These are phyloP conservation scores for Rehmannia glutinosa DNA, from an alignment of 257 asterid species.

Conservation along the genomic window DNA sequence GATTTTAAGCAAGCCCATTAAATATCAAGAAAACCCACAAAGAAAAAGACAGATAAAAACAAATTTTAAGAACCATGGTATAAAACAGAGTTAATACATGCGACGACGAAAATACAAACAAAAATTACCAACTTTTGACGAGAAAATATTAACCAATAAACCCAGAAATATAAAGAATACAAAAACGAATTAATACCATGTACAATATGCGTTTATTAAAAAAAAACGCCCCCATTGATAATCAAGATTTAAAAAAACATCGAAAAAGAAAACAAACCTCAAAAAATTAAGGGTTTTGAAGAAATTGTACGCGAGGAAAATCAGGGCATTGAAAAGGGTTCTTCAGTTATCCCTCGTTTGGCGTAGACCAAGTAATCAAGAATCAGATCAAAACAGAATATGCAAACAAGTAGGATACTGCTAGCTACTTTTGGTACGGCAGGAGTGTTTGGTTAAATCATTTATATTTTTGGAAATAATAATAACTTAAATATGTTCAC, in stretches of 20 bases:
- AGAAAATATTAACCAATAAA: too few relatives aligned
- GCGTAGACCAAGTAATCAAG: not conserved
- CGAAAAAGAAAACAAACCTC: not conserved
- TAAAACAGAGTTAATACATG: not conserved
- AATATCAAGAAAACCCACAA: not conserved
- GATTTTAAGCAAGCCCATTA: not conserved
- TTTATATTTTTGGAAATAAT: not conserved
- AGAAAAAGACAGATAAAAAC: not conserved
- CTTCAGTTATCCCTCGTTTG: not conserved
- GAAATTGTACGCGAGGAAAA: constrained; percentile 10
- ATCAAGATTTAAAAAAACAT: not conserved
- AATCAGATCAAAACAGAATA: constrained; percentile 15
- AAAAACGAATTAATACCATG: not conserved
- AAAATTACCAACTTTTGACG: too few relatives aligned
- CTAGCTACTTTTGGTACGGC: not conserved
- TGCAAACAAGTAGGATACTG: not conserved
- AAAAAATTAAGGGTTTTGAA: not conserved
- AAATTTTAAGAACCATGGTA: not conserved
- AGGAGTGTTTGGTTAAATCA: not conserved
- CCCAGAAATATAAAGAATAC: not conserved
- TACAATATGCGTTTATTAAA: not conserved
- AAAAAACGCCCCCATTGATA: too few relatives aligned
- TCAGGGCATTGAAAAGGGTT: too few relatives aligned
- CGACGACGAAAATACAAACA: constrained; percentile 5
- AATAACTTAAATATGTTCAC: not conserved